Evolutionary conservation across 495 filamentous ascomycete genomes (phyloP), one percentile per base, ranked within the genome.

Genomic region (Podospora fimiseda): DNA sequence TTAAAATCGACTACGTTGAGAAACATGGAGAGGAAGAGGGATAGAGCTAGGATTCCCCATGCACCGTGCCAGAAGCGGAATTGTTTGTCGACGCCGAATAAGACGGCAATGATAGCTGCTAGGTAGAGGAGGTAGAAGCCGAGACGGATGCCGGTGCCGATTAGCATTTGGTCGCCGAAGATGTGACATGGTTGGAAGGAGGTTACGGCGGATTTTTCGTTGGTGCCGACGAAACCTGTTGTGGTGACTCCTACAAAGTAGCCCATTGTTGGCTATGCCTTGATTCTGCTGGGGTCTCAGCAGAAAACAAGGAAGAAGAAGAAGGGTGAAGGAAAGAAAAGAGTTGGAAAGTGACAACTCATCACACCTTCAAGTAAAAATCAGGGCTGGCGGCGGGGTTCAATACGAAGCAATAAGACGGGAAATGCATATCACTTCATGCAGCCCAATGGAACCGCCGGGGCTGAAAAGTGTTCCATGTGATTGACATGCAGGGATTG

Each of bases 141-240:
- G 40, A 60, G 20, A 9, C 64, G 57, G 20, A 67, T 62, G 47
- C 64, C 64, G 24, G 50, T 39, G 37, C 64, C 64, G 51, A 64
- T 64, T 41, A 67, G 61, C 58, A 61, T 63, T 57, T 63, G 61
- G 57, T 67, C 61, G 33, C 64, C 64, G 23, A 67, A 67, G 43
- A 64, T 62, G 45, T 67, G 64, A 27, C 64, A 67, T 39, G 64
- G 64, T 43, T 46, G 46, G 55, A 51, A 67, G 6, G 61, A 64
- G 27, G 61, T 60, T 16, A 62, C 64, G 36, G 61, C 64, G 51
- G 51, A 56, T 59, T 59, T 30, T 49, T 62, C 64, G 53, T 53
- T 59, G 51, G 59, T 60, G 27, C 58, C 64, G 37, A 67, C 59
- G 57, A 64, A 67, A 44, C 57, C 56, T 15, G 64, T 67, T 45